phyloP scores from a whole-genome alignment of 2,329 filamentous ascomycete species.

The Alternaria triticina region DNA sequence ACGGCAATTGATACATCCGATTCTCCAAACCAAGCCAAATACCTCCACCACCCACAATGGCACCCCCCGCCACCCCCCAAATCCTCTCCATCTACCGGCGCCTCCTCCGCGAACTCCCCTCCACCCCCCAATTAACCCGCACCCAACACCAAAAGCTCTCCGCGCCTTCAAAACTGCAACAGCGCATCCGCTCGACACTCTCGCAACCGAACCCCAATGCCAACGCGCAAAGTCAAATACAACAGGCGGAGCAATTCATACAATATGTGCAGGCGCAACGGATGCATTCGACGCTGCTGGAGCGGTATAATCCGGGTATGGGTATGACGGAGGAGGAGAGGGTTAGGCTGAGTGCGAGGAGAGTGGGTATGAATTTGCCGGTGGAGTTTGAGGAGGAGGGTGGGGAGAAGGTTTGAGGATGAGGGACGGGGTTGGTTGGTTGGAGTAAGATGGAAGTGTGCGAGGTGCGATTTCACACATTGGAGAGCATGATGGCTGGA shows the following conservation, averaged over 20 bases:
- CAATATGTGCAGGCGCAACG: conserved; percentile 86
- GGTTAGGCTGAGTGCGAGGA: conserved; percentile 79
- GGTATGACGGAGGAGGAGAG: conserved; percentile 84
- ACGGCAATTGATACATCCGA: no score
- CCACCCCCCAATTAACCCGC: conserved; percentile 58
- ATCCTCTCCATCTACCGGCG: conserved; percentile 84
- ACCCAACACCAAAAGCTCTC: conserved; percentile 52
- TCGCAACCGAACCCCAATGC: conserved; percentile 24
- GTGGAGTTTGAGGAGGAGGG: conserved; percentile 57
- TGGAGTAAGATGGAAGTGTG: neutral
- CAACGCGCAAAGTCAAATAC: conserved; percentile 27
- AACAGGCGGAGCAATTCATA: conserved; percentile 78
- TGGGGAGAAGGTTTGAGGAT: conserved; percentile 8
- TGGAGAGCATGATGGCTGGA: neutral
- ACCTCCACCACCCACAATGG: conserved; percentile 33
- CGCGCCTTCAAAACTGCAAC: conserved; percentile 71
- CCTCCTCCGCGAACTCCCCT: conserved; percentile 86
- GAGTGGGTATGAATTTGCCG: conserved; percentile 90
- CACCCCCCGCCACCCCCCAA: conserved; percentile 49
- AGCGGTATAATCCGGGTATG: conserved; percentile 94
- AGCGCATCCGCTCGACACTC: conserved; percentile 71
- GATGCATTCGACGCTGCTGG: conserved; percentile 78
- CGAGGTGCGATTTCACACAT: neutral
- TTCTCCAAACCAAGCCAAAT: neutral
- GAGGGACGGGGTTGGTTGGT: neutral